Percentiles rank a stretch among this genome's conserved stretches.
Conservation (phyloP, 2,329 filamentous ascomycete genomes). For the Cladophialophora chaetospira region DNA sequence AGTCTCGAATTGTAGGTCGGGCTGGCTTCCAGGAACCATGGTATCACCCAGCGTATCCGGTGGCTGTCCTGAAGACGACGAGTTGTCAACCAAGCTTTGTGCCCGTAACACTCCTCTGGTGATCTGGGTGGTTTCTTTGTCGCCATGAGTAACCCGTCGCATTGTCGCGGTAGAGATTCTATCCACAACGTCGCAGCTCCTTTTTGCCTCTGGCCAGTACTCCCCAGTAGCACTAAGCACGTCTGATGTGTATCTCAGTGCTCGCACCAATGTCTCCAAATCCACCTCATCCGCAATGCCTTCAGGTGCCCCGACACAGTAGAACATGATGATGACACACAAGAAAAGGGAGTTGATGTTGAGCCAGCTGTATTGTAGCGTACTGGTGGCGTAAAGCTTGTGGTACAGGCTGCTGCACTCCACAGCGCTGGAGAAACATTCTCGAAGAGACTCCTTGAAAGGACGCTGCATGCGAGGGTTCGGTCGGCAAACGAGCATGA, state of each 20-base stretch:
- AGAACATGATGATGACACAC: constrained; percentile 9
- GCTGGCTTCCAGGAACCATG: neutral
- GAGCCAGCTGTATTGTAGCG: constrained; percentile 6
- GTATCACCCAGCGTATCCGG: neutral
- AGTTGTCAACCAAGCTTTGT: neutral
- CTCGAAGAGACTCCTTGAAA: neutral
- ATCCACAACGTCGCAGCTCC: constrained; percentile 4
- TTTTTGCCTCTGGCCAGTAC: constrained; percentile 5
- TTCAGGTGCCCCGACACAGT: constrained; percentile 1
- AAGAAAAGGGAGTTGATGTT: constrained; percentile 4
- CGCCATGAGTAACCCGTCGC: neutral
- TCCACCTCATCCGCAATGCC: constrained; percentile 1
- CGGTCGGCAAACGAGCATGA: constrained; percentile 6
- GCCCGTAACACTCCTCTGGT: neutral
- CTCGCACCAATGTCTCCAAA: neutral
- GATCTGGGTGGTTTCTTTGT: neutral
- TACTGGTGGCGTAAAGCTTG: constrained; percentile 1
- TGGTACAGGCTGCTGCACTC: constrained; percentile 1
- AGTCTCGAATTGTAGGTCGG: neutral
- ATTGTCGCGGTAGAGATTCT: neutral
- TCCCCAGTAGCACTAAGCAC: constrained; percentile 2
- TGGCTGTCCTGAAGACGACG: neutral
- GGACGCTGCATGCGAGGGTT: constrained; percentile 3
- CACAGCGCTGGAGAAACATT: constrained; percentile 7
- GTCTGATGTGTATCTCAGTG: constrained; percentile 1